Percentiles rank a stretch among this genome's conserved stretches.
phyloP scores from a whole-genome alignment of 1,284 basidiomycete species.

The Malassezia psittaci region DNA sequence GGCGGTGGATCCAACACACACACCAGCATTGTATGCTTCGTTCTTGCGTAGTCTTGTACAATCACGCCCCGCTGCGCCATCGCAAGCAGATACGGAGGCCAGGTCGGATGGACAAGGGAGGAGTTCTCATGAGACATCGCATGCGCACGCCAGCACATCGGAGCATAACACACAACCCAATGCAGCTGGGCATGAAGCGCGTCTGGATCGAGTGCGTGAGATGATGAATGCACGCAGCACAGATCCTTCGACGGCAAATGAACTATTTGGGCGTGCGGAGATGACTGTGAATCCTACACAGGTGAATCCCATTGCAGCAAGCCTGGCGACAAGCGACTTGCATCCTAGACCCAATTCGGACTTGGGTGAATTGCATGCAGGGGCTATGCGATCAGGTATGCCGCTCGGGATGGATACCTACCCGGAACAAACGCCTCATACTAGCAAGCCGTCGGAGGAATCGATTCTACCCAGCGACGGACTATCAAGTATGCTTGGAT shows the following conservation, averaged over 20 bases:
- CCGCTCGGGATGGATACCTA: not conserved
- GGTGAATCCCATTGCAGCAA: slow-evolving; percentile 12
- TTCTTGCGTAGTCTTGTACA: slow-evolving; percentile 40
- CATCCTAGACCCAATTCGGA: not conserved
- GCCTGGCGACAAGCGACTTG: slow-evolving; percentile 8
- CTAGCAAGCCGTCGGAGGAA: not conserved
- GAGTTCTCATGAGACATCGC: not conserved
- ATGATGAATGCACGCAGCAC: not conserved
- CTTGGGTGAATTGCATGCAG: slow-evolving; percentile 4
- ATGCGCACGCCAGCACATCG: not conserved
- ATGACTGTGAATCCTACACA: slow-evolving; percentile 18
- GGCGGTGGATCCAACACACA: slow-evolving; percentile 41
- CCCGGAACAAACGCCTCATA: not conserved
- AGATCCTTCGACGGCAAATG: not conserved
- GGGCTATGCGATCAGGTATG: not conserved
- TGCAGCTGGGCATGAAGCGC: not conserved
- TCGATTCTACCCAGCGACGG: not conserved
- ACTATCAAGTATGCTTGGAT: slow-evolving; percentile 3
- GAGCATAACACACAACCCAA: not conserved
- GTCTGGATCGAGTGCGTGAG: not conserved
- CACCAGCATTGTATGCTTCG: slow-evolving; percentile 34
- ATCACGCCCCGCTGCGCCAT: slow-evolving; percentile 23
- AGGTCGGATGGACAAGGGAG: not conserved
- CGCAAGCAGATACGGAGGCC: not conserved
- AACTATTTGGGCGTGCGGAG: not conserved